Evolutionary conservation across 2,329 filamentous ascomycete species (phyloP).

Genomic region (Fusarium drepaniforme): DNA sequence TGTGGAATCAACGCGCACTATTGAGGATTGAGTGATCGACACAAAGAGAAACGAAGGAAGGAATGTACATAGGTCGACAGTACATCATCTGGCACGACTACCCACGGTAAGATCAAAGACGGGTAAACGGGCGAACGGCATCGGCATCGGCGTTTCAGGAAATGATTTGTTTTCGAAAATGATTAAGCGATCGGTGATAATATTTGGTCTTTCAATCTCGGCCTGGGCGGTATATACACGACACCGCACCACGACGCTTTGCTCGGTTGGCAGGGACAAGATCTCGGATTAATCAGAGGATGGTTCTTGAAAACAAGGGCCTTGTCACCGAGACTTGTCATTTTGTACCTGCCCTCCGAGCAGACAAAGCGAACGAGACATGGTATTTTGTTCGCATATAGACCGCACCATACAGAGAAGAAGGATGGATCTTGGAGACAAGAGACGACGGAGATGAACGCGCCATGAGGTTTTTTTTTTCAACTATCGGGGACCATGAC

Average conservation of each 20-base stretch:
- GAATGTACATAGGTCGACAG: slow-evolving; percentile 41
- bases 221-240: slow-evolving; percentile 30
- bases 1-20: slow-evolving; percentile 28
- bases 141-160: slow-evolving; percentile 51
- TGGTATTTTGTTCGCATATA: slow-evolving; percentile 42
- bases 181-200: slow-evolving; percentile 37
- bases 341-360: background rate
- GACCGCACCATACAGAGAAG: slow-evolving; percentile 35
- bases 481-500: slow-evolving; percentile 30
- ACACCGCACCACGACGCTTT: slow-evolving; percentile 19
- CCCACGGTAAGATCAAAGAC: slow-evolving; percentile 38
- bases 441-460: slow-evolving; percentile 29
- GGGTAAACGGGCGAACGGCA: slow-evolving; percentile 41
- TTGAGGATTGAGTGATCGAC: slow-evolving; percentile 29
- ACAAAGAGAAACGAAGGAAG: slow-evolving; percentile 26
- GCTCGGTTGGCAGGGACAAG: background rate
- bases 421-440: slow-evolving; percentile 28
- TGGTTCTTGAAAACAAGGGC: slow-evolving; percentile 33
- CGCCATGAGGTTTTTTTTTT: slow-evolving; percentile 28
- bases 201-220: slow-evolving; percentile 35
- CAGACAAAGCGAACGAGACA: slow-evolving; percentile 30
- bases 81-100: slow-evolving; percentile 25
- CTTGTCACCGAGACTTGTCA: slow-evolving; percentile 1
- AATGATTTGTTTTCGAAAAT: slow-evolving; percentile 42
- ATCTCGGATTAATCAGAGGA: slow-evolving; percentile 19